These are phyloP conservation scores for Ascochyta fabae DNA, from an alignment of 2,329 filamentous ascomycete species.

Conservation along the genomic window DNA sequence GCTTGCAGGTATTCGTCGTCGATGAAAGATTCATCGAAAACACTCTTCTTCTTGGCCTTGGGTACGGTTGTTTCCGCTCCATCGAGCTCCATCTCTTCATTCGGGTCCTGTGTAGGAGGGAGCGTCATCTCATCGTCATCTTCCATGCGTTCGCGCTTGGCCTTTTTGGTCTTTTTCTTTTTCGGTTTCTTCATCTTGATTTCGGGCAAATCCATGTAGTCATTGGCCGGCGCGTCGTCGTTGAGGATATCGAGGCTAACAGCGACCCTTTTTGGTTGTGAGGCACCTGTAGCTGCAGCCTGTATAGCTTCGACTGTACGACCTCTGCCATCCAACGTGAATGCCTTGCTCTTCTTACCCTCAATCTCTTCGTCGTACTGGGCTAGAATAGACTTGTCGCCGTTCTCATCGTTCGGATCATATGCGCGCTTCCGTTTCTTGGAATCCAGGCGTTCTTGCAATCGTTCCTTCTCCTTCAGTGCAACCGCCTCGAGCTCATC, in stretches of 20 bases:
- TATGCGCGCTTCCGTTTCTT: conserved; percentile 93
- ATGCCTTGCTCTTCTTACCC: conserved; percentile 86
- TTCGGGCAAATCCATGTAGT: conserved; percentile 86
- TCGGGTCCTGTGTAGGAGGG: conserved; percentile 39
- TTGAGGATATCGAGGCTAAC: conserved; percentile 77
- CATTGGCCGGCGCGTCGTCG: conserved; percentile 73
- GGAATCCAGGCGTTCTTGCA: conserved; percentile 77
- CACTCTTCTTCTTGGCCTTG: conserved; percentile 66
- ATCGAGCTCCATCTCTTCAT: conserved; percentile 76
- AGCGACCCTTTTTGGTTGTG: conserved; percentile 68
- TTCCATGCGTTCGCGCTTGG: conserved; percentile 49
- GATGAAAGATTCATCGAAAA: conserved; percentile 72
- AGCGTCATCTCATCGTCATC: conserved; percentile 66
- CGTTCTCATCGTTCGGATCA: conserved; percentile 77
- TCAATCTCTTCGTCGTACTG: conserved; percentile 97
- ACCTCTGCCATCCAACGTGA: conserved; percentile 83
- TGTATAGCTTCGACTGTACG: conserved; percentile 67
- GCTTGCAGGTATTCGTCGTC: conserved; percentile 95
- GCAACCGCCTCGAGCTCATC: conserved; percentile 86
- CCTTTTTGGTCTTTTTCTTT: conserved; percentile 43
- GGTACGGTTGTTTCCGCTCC: conserved; percentile 36
- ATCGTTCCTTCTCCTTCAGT: conserved; percentile 73
- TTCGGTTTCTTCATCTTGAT: conserved; percentile 80
- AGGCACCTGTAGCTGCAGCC: conserved; percentile 60
- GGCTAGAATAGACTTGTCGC: conserved; percentile 72